Conservation (phyloP, 2,329 filamentous ascomycete genomes). For the Zasmidium angulare region DNA sequence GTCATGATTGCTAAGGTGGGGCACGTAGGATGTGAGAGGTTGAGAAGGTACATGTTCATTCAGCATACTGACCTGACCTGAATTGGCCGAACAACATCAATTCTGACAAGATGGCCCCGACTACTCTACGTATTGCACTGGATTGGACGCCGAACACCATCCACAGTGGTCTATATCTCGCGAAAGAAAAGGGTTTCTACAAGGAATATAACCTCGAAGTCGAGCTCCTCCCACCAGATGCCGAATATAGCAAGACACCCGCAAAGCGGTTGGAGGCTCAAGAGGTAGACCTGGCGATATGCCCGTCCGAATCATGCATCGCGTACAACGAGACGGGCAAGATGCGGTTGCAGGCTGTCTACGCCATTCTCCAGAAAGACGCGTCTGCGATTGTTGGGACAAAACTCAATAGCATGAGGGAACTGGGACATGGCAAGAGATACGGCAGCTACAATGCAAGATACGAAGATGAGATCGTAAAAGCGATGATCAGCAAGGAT, state of each 20-base stretch:
- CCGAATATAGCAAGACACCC: conserved; percentile 30
- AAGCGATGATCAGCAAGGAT: conserved; percentile 28
- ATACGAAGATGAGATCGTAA: conserved; percentile 35
- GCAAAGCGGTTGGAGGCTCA: conserved; percentile 29
- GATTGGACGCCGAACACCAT: conserved; percentile 39
- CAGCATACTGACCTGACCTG: no score
- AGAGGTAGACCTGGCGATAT: conserved; percentile 34
- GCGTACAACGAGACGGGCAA: conserved; percentile 32
- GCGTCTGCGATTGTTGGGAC: conserved; percentile 33
- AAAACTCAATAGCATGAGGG: conserved; percentile 23
- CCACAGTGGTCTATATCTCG: conserved; percentile 34
- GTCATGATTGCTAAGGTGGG: neutral
- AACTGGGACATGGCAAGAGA: conserved; percentile 27
- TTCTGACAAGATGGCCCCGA: conserved; percentile 14
- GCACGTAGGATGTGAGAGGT: neutral
- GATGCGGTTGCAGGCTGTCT: conserved; percentile 34
- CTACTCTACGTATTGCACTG: conserved; percentile 30
- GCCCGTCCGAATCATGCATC: conserved; percentile 34
- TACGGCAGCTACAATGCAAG: conserved; percentile 36
- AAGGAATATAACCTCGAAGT: conserved; percentile 25
- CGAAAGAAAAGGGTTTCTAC: conserved; percentile 27
- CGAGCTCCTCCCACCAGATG: conserved; percentile 30
- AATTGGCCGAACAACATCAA: neutral
- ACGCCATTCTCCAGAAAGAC: conserved; percentile 36
- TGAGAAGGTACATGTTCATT: neutral